Conservation (phyloP, 805 yeast genomes). For the Kazachstania bromeliacearum region DNA sequence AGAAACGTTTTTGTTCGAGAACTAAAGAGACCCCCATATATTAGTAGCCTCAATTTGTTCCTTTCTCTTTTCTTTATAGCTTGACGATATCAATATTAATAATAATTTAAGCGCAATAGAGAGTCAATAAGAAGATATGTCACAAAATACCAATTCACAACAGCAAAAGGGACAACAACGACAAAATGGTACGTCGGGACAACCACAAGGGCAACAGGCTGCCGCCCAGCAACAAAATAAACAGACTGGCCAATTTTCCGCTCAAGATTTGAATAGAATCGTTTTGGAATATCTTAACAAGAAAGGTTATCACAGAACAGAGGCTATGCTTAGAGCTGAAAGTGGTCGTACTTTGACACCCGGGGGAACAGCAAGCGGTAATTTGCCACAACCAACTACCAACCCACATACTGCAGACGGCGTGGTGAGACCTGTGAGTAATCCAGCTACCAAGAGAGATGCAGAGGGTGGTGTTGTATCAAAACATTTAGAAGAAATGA, state of each 20-base stretch:
- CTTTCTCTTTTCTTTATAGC: too few relatives aligned
- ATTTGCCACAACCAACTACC: conserved; percentile 21
- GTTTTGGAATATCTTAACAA: conserved; percentile 88
- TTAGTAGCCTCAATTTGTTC: too few relatives aligned
- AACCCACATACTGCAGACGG: conserved; percentile 26
- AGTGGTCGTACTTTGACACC: conserved; percentile 52
- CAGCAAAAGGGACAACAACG: conserved; percentile 3
- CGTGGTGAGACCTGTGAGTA: conserved; percentile 26
- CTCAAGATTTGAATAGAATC: conserved; percentile 82
- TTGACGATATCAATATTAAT: too few relatives aligned
- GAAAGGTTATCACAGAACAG: conserved; percentile 90
- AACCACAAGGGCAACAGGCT: conserved; percentile 2
- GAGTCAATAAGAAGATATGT: too few relatives aligned
- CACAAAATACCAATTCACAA: conserved; percentile 5
- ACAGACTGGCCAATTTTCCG: conserved; percentile 39
- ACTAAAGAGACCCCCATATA: too few relatives aligned
- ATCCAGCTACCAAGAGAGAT: conserved; percentile 27
- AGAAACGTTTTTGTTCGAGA: too few relatives aligned
- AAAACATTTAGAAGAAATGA: conserved; percentile 16
- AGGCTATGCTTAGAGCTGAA: conserved; percentile 87
- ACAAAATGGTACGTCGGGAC: conserved; percentile 1
- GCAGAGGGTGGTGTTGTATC: conserved; percentile 20
- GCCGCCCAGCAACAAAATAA: conserved; percentile 3
- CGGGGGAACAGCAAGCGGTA: conserved; percentile 38
- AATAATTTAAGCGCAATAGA: too few relatives aligned